Evolutionary conservation across 2,329 filamentous ascomycete genomes (phyloP).

Genomic region (Cladosporium austrohemisphaericum): DNA sequence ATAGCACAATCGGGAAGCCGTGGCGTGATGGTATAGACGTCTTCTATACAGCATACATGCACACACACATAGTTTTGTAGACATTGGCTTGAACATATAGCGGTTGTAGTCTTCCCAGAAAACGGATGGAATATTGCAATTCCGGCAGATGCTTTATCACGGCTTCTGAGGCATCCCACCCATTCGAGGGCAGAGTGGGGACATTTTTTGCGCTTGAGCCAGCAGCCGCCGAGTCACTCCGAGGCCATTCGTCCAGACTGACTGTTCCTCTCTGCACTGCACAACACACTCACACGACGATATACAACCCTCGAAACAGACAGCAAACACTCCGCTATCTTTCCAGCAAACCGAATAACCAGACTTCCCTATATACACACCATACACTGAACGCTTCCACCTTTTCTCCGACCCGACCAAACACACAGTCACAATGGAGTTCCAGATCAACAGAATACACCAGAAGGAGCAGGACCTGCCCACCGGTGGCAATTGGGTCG

Average conservation of each 20-base stretch:
- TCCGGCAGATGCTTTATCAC: not conserved
- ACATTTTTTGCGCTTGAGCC: slow-evolving; percentile 12
- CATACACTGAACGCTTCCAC: not conserved
- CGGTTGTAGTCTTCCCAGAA: too few species aligned
- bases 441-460: slow-evolving; percentile 34
- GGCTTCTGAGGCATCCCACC: not conserved
- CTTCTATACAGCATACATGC: not conserved
- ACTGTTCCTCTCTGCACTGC: slow-evolving; percentile 3
- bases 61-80: not conserved
- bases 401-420: not conserved
- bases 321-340: not conserved
- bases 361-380: not conserved
- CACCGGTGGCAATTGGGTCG: slow-evolving; percentile 63
- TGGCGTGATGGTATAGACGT: not conserved
- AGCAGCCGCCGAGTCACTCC: slow-evolving; percentile 14
- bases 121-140: too few species aligned
- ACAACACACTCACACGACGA: not conserved
- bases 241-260: slow-evolving; percentile 11
- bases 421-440: slow-evolving; percentile 15
- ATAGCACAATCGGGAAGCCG: not conserved
- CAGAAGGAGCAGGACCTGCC: slow-evolving; percentile 46
- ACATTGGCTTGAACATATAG: not conserved
- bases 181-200: slow-evolving; percentile 4
- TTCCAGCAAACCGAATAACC: not conserved
- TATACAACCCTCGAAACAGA: not conserved